phyloP scores from a whole-genome alignment of 2,329 filamentous ascomycete genomes.

The Apiospora kogelbergensis region DNA sequence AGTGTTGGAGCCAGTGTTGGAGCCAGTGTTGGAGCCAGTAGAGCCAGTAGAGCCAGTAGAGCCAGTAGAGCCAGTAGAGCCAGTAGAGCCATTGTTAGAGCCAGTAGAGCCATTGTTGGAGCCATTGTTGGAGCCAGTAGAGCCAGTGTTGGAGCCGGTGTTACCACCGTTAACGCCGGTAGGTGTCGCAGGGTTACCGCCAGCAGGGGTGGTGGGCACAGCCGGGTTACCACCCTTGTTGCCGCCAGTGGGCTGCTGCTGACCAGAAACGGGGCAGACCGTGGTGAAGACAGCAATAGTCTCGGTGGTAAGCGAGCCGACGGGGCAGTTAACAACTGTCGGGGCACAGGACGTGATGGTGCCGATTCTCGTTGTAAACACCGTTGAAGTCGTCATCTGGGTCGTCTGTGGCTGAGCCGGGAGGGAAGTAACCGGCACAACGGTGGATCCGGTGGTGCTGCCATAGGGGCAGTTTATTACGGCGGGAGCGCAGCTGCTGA shows the following conservation, averaged over 20 bases:
- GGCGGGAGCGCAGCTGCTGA: constrained; percentile 32
- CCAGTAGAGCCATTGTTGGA: not conserved
- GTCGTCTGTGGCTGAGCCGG: constrained; percentile 26
- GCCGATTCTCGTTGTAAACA: constrained; percentile 33
- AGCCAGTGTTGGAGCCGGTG: not conserved
- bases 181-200: constrained; percentile 19
- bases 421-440: constrained; percentile 3
- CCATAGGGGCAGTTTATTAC: constrained; percentile 40
- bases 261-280: constrained; percentile 42
- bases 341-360: constrained; percentile 34
- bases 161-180: not conserved
- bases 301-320: constrained; percentile 41
- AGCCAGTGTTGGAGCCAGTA: not conserved
- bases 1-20: not conserved
- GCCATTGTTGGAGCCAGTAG: constrained; percentile 10
- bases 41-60: not conserved
- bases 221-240: constrained; percentile 16
- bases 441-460: not conserved
- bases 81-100: not conserved
- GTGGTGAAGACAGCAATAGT: constrained; percentile 46
- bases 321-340: constrained; percentile 38
- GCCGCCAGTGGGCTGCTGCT: constrained; percentile 25
- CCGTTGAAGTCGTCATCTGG: constrained; percentile 20
- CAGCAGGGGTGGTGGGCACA: not conserved
- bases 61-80: not conserved